These are phyloP conservation scores for Monosporozyma unispora DNA, from an alignment of 805 yeast genomes.

Conservation along the genomic window DNA sequence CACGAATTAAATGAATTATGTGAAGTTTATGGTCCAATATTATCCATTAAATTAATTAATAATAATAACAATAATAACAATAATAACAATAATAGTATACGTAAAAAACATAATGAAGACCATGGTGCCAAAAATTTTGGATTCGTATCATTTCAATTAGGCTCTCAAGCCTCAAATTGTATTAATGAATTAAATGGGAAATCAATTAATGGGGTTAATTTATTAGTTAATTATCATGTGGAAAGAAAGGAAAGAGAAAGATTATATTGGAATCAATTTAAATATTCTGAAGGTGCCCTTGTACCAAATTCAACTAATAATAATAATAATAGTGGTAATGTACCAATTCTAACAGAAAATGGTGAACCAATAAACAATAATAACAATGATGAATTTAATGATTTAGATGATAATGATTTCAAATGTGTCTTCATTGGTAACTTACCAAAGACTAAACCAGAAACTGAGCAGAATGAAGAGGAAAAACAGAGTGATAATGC, in stretches of 20 bases:
- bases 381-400: not conserved
- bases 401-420: slow-evolving; percentile 36
- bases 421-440: slow-evolving; percentile 47
- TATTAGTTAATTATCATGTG: slow-evolving; percentile 53
- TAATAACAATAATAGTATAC: not conserved
- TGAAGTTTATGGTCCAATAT: slow-evolving; percentile 34
- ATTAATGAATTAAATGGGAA: slow-evolving; percentile 45
- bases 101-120: slow-evolving; percentile 20
- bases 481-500: slow-evolving; percentile 24
- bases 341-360: not conserved
- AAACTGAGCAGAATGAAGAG: slow-evolving; percentile 9
- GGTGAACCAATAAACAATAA: not conserved
- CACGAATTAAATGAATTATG: slow-evolving; percentile 34
- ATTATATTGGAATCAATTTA: slow-evolving; percentile 26
- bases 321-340: not conserved
- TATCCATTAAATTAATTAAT: slow-evolving; percentile 39
- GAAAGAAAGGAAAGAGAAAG: slow-evolving; percentile 52
- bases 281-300: slow-evolving; percentile 17
- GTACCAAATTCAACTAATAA: not conserved
- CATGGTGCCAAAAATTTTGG: slow-evolving; percentile 45
- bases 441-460: slow-evolving; percentile 33
- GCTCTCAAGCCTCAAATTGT: slow-evolving; percentile 54
- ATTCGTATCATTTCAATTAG: slow-evolving; percentile 53
- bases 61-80: slow-evolving; percentile 20
- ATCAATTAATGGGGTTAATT: slow-evolving; percentile 22